A percentile compares a stretch with the other conserved stretches of the same genome.
Conservation (phyloP, 345 rosid genomes). For the Anastatica hierochuntica region DNA sequence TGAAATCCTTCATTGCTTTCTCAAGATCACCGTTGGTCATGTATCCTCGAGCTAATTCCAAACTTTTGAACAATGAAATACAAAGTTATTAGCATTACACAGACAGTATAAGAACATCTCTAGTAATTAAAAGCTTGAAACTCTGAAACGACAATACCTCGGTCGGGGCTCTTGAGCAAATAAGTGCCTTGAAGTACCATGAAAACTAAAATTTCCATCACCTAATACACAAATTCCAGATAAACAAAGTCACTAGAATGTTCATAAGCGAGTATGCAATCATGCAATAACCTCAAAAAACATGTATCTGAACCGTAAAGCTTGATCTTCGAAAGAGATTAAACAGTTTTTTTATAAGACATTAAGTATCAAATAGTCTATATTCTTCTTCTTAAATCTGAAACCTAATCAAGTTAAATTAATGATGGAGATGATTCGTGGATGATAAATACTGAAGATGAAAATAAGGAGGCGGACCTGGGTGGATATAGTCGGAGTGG, state of each 20-base stretch:
- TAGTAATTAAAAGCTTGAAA: not conserved
- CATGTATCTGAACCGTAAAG: not conserved
- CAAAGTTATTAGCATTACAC: not conserved
- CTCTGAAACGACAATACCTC: slow-evolving; percentile 28
- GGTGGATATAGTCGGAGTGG: slow-evolving; percentile 17
- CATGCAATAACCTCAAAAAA: not conserved
- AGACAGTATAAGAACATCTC: not conserved
- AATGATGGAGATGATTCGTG: not conserved
- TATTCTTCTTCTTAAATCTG: not conserved
- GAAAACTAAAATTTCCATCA: slow-evolving; percentile 21
- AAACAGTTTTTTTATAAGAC: not conserved
- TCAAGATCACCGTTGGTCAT: slow-evolving; percentile 72
- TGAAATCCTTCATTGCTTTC: slow-evolving; percentile 62
- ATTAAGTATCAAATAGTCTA: not conserved
- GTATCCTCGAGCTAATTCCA: slow-evolving; percentile 52
- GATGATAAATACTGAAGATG: not conserved
- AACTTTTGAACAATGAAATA: slow-evolving; percentile 19
- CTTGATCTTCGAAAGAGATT: no score
- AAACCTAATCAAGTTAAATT: not conserved
- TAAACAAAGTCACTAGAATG: not conserved
- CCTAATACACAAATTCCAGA: slow-evolving; percentile 17
- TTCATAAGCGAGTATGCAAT: not conserved
- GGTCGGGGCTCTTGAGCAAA: slow-evolving; percentile 25
- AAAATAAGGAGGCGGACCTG: slow-evolving; percentile 26
- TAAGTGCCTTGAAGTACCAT: slow-evolving; percentile 34